These are phyloP conservation scores for Chondrostereum purpureum DNA, from an alignment of 1,284 basidiomycete species.

Conservation along the genomic window DNA sequence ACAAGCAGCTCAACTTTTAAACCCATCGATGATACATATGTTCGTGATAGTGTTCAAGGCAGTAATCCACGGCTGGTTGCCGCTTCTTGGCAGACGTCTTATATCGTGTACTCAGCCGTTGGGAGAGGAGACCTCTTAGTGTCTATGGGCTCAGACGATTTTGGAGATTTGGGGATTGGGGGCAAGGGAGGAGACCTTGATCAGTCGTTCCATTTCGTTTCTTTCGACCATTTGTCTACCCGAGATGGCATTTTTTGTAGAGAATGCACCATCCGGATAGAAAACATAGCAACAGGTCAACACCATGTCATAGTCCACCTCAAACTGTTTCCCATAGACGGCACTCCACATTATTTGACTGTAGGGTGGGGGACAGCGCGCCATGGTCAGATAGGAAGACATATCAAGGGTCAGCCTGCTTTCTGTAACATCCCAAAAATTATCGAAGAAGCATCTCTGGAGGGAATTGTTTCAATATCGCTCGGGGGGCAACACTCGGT, in stretches of 20 bases:
- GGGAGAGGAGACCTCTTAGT: conserved; percentile 55
- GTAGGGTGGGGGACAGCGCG: conserved; percentile 81
- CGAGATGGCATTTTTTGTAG: conserved; percentile 17
- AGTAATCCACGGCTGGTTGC: conserved; percentile 43
- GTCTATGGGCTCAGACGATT: conserved; percentile 79
- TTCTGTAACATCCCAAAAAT: conserved; percentile 30
- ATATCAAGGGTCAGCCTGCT: conserved; percentile 17
- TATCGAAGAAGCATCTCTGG: conserved; percentile 20
- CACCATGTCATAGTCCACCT: conserved; percentile 61
- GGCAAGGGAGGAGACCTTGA: conserved; percentile 12
- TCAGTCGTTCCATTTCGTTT: conserved; percentile 32
- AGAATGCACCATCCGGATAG: conserved; percentile 22
- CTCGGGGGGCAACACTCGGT: conserved; percentile 72
- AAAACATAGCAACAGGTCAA: conserved; percentile 55
- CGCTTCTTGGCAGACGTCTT: conserved; percentile 80
- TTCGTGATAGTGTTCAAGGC: conserved; percentile 23
- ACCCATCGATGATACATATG: conserved; percentile 35
- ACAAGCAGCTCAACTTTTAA: conserved; percentile 34
- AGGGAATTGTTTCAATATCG: conserved; percentile 32
- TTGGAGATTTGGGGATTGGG: conserved; percentile 68
- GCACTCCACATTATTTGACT: conserved; percentile 26
- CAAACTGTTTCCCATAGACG: conserved; percentile 17
- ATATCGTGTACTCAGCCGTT: conserved; percentile 46
- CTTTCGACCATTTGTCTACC: conserved; percentile 32
- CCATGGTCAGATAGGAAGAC: conserved; percentile 69